phyloP scores from a whole-genome alignment of 352 stramenopile species.

The Lagenidium giganteum region DNA sequence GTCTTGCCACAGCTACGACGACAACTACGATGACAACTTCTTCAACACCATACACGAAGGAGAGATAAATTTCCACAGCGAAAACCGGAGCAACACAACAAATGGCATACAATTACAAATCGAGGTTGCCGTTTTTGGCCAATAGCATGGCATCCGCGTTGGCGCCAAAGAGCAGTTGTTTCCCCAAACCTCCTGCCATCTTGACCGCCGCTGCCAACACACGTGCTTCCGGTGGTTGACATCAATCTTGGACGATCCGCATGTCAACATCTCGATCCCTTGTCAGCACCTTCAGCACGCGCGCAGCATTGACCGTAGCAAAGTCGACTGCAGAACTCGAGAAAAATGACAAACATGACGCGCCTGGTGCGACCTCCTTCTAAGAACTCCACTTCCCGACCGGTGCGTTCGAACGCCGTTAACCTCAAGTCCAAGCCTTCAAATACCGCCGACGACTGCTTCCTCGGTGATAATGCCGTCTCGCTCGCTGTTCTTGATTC shows the following conservation, averaged over 20 bases:
- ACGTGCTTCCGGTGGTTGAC: constrained; percentile 80
- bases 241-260: constrained; percentile 89
- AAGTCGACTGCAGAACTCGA: constrained; percentile 83
- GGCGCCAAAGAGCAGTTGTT: no score
- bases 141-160: no score
- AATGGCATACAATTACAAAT: no score
- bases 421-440: constrained; percentile 73
- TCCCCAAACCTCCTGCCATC: no score
- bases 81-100: no score
- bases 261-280: constrained; percentile 89
- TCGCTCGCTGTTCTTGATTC: constrained; percentile 75
- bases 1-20: no score
- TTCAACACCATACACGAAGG: no score
- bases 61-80: no score
- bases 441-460: constrained; percentile 76
- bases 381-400: constrained; percentile 77
- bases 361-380: constrained; percentile 52
- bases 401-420: constrained; percentile 80
- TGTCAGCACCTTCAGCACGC: constrained; percentile 88
- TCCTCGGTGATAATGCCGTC: constrained; percentile 76
- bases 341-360: constrained; percentile 82
- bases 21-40: no score
- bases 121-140: no score
- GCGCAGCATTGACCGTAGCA: constrained; percentile 75
- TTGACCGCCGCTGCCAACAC: no score